Base-by-base conservation (phyloP, 2,329 filamentous ascomycete species). In the Ambrosiella cleistominuta region DNA sequence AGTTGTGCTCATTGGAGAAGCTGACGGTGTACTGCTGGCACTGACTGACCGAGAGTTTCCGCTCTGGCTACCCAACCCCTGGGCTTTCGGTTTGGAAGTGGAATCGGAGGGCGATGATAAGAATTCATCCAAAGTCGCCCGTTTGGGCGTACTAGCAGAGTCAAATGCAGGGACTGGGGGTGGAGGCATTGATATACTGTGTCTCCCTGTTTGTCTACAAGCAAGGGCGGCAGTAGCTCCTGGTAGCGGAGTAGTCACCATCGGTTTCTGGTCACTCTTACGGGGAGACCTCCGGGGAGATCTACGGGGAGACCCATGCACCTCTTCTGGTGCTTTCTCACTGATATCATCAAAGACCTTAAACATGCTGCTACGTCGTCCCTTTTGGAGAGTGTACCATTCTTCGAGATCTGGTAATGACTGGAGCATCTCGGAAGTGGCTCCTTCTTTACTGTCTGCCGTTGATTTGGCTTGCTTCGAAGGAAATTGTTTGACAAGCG, bases 371-470 rank as follows among this genome's bases (percentile, higher is more conserved):
- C 58, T 60, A 60, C 68, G 71, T 49, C 64, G 67, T 0, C 66
- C 62, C 60, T 72, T 74, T 5, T 63, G 52, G 19, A 62, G 59
- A 6, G 68, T 65, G 50, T 70, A 68, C 76, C 76, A 79, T 9
- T 68, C 70, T n/a, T 73, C 72, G 44, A 75, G 66, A 51, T 80
- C 78, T 1, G 77, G 76, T 9, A 82, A 65, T 17, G 70, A 71
- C 35, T 70, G 66, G 17, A 81, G 68, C 0, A 72, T 76, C 59
- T 80, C 77, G 62, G 58, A 74, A 72, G 1, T 67, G 67, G 9
- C 76, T 74, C 42, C 65, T 63, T 15, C 42, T 27, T 36, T 27
- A 38, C 19, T 13, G 40, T 36, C 44, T n/a, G 17, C 11, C 19
- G 57, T 27, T 45, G 57, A 15, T 19, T 35, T 50, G 19, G 44